A percentile compares a stretch with the other conserved stretches of the same genome.
Evolutionary conservation across 805 yeast genomes (phyloP).

Genomic region (Cyberlindnera maclurae): DNA sequence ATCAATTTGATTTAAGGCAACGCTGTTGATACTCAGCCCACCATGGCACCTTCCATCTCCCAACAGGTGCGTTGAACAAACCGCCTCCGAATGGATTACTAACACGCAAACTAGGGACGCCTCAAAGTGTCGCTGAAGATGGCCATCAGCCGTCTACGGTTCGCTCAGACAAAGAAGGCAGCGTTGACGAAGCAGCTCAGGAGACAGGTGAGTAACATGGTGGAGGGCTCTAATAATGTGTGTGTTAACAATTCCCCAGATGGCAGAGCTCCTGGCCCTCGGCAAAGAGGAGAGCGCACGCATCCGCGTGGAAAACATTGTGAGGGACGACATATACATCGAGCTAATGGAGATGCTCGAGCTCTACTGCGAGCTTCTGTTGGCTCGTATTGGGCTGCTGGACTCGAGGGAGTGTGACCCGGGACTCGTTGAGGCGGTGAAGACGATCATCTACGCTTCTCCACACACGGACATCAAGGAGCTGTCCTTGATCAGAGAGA

Average conservation of each 20-base stretch:
- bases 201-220: slow-evolving; percentile 30
- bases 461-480: slow-evolving; percentile 75
- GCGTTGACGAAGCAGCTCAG: slow-evolving; percentile 74
- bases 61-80: slow-evolving; percentile 23
- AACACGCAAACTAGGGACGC: slow-evolving; percentile 20
- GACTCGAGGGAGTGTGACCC: slow-evolving; percentile 27
- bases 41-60: slow-evolving; percentile 24
- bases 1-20: too few species aligned
- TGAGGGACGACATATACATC: slow-evolving; percentile 72
- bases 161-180: slow-evolving; percentile 61
- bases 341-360: slow-evolving; percentile 77
- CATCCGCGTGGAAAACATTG: slow-evolving; percentile 77
- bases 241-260: slow-evolving; percentile 16
- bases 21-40: too few species aligned
- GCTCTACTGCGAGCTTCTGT: slow-evolving; percentile 70
- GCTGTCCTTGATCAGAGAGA: slow-evolving; percentile 49
- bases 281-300: slow-evolving; percentile 80
- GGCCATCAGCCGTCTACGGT: slow-evolving; percentile 61
- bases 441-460: slow-evolving; percentile 60
- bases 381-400: slow-evolving; percentile 65
- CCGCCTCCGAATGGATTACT: too few species aligned
- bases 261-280: slow-evolving; percentile 59
- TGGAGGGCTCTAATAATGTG: not conserved
- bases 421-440: slow-evolving; percentile 55
- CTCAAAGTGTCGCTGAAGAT: slow-evolving; percentile 39